A percentile compares a stretch with the other conserved stretches of the same genome.
Conservation (phyloP, 768 basidiomycete genomes). For the Leccinum barrowsii region DNA sequence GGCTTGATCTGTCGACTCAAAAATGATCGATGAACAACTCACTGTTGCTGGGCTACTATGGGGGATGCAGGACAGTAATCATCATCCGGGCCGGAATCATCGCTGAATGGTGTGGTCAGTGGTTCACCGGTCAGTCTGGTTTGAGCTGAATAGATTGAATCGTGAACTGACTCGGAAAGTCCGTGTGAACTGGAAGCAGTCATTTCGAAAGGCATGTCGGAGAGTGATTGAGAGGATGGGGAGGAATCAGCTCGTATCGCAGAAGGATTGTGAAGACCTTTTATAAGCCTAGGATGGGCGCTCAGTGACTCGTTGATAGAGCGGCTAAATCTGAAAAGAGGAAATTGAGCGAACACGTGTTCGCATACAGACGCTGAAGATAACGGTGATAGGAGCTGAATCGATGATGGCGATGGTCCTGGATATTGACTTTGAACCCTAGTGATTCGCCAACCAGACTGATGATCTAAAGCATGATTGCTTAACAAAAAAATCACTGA, state of each 20-base stretch:
- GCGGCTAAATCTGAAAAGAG: conserved; percentile 5
- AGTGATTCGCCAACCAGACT: background rate
- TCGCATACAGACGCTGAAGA: conserved; percentile 10
- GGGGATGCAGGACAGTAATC: background rate
- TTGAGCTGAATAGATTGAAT: background rate
- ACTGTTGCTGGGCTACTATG: background rate
- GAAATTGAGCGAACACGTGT: conserved; percentile 2
- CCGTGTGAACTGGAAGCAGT: background rate
- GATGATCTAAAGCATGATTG: too few relatives aligned
- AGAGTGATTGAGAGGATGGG: background rate
- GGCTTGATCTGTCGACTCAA: background rate
- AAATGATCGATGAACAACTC: background rate
- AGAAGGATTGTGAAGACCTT: background rate
- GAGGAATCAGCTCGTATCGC: background rate
- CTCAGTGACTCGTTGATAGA: background rate
- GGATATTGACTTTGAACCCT: too few relatives aligned
- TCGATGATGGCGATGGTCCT: too few relatives aligned
- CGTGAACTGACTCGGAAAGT: too few relatives aligned
- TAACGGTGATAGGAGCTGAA: conserved; percentile 5
- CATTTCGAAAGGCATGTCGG: background rate
- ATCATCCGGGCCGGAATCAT: background rate
- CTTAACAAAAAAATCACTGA: too few relatives aligned
- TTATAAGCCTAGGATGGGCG: conserved; percentile 14
- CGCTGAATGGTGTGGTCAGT: background rate
- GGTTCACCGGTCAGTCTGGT: background rate